Evolutionary conservation across 1,284 basidiomycete species (phyloP).

Genomic region (Pyrrhoderma lamaoense): DNA sequence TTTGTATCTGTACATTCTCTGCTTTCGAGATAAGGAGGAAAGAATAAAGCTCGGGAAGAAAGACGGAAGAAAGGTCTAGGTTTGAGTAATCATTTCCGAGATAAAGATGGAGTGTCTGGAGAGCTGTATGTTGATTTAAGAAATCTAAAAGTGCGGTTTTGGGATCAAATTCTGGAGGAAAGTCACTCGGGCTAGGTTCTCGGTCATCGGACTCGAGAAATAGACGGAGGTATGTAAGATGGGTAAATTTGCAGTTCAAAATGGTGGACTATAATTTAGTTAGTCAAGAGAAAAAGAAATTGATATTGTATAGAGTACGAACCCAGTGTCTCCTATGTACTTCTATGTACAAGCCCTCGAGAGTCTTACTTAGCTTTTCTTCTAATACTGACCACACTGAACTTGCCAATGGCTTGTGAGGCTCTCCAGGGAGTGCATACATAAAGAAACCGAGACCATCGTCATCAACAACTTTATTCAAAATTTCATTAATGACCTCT

Average conservation of each 20-base stretch:
- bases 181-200: neutral
- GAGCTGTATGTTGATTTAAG: constrained; percentile 3
- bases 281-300: neutral
- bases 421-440: constrained; percentile 13
- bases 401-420: neutral
- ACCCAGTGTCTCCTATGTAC: constrained; percentile 7
- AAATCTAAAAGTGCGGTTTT: constrained; percentile 4
- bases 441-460: constrained; percentile 11
- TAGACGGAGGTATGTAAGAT: constrained; percentile 8
- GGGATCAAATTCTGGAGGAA: neutral
- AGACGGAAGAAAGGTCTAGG: constrained; percentile 2
- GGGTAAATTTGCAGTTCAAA: constrained; percentile 8
- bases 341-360: constrained; percentile 9
- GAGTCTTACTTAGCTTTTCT: constrained; percentile 5
- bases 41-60: constrained; percentile 6
- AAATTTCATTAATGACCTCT: neutral
- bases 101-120: constrained; percentile 10
- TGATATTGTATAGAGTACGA: neutral
- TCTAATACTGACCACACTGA: neutral
- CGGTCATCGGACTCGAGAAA: constrained; percentile 9
- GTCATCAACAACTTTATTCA: constrained; percentile 7
- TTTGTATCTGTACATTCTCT: constrained; percentile 1
- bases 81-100: constrained; percentile 2
- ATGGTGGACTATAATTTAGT: neutral
- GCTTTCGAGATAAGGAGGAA: constrained; percentile 15